Conservation (phyloP, 495 filamentous ascomycete genomes). For the Hypoxylon subgilvum region DNA sequence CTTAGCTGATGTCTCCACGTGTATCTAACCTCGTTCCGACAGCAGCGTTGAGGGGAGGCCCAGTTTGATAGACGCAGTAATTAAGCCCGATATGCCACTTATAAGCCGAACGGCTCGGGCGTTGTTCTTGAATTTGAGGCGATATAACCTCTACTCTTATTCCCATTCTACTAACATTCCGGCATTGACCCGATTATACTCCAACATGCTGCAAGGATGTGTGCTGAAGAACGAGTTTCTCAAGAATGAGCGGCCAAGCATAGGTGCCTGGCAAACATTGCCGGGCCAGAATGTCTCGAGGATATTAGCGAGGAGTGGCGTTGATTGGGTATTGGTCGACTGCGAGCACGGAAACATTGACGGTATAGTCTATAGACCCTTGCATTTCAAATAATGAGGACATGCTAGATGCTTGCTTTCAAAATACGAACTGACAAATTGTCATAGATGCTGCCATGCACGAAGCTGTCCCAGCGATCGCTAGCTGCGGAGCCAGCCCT, state of each 20-base stretch:
- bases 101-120: conserved; percentile 8
- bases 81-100: conserved; percentile 9
- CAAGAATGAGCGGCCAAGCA: conserved; percentile 60
- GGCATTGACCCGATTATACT: conserved; percentile 6
- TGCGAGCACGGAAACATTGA: conserved; percentile 81
- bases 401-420: not conserved
- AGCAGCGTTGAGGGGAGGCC: not conserved
- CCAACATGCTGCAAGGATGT: conserved; percentile 69
- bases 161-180: not conserved
- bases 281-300: conserved; percentile 75
- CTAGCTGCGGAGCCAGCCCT: conserved; percentile 68
- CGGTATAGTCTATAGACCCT: conserved; percentile 50
- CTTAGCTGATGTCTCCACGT: too few relatives aligned
- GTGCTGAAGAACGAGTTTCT: conserved; percentile 64
- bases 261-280: conserved; percentile 77
- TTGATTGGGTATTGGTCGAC: conserved; percentile 79
- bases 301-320: conserved; percentile 67
- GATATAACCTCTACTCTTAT: not conserved
- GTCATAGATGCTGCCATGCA: conserved; percentile 76
- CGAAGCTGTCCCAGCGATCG: conserved; percentile 76
- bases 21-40: not conserved
- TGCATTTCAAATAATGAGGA: not conserved
- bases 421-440: not conserved
- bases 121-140: conserved; percentile 5
- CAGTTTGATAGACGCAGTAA: too few relatives aligned